Base-by-base conservation (phyloP, 23 red algal species). In the Chondrus crispus region DNA sequence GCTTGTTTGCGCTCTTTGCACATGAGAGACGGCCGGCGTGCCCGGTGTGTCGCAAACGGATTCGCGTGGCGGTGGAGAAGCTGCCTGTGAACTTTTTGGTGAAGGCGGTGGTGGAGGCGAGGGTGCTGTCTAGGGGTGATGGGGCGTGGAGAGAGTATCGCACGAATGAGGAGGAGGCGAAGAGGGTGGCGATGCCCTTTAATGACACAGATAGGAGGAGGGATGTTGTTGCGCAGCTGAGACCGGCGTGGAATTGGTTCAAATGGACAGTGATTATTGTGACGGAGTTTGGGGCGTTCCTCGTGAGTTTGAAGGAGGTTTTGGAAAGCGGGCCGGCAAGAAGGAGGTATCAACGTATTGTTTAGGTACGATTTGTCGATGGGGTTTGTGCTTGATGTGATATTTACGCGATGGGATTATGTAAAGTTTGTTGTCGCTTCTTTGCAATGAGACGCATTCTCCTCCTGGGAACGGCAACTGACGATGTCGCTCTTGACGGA, bases 241-340 rank as follows among this genome's bases (percentile, higher is more conserved):
- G 89, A 3, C 77, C 79, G 12, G 89, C 77, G 1, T 92, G 89
- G 89, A 82, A 92, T 68, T 92, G 89, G 89, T 74, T 92, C 48
- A 92, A 92, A 39, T 92, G 89, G 89, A 69, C 77, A 3, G 77
- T 92, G 50, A 92, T 92, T 58, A 92, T 92, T 24, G 89, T 84
- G 48, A 92, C 89, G 11, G 89, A 92, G 48, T 74, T 92, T 45
- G 89, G 89, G 20, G 89, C 89, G 9, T 92, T 92, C 74, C 89
- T 92, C 39, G 89, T 92, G 0, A 92, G 89, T 92, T 53, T 92
- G 53, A 92, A 92, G 68, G 89, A 92, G 58, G 89, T 92, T 16
- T 45, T 92, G 3, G 89, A 92, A 26, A 54, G 62, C 22, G 33
- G 71, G 24, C 74, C 87, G 30, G 72, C 70, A 47, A 39, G 87